A percentile compares a stretch with the other conserved stretches of the same genome.
Conservation (phyloP, 139 green algal species). For the Pseudopediastrum boryanum region DNA sequence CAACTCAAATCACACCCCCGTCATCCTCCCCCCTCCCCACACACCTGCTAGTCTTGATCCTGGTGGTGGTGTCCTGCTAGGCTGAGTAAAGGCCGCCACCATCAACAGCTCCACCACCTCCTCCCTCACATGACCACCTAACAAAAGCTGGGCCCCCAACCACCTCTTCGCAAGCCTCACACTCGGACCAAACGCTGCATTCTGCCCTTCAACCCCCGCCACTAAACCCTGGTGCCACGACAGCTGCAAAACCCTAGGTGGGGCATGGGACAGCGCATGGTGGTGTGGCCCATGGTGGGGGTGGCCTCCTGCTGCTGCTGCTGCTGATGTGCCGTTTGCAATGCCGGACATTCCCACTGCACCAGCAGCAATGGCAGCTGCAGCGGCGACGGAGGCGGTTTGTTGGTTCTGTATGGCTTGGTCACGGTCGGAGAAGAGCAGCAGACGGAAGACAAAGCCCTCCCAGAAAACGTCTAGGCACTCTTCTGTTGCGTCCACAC, state of each 20-base stretch:
- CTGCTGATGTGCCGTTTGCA: not conserved
- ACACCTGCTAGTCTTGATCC: not conserved
- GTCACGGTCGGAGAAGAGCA: slow-evolving; percentile 56
- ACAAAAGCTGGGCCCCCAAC: slow-evolving; percentile 68
- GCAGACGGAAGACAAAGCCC: slow-evolving; percentile 80
- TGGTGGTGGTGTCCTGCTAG: not conserved
- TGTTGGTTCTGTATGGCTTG: not conserved
- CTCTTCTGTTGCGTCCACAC: slow-evolving; percentile 54
- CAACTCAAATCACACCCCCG: not conserved
- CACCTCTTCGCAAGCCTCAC: slow-evolving; percentile 68
- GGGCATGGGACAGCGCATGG: slow-evolving; percentile 15
- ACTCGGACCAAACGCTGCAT: slow-evolving; percentile 62
- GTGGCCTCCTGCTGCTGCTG: slow-evolving; percentile 6
- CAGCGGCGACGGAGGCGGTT: slow-evolving; percentile 32
- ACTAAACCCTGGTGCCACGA: slow-evolving; percentile 75
- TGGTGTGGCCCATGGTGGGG: slow-evolving; percentile 1
- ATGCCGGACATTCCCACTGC: slow-evolving; percentile 18
- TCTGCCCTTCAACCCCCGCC: slow-evolving; percentile 38
- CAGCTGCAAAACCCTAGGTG: no score
- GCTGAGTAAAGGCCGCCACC: slow-evolving; percentile 22
- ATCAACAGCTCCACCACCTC: slow-evolving; percentile 75
- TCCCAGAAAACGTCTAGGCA: slow-evolving; percentile 75
- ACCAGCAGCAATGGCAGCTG: not conserved
- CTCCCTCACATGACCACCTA: slow-evolving; percentile 49
- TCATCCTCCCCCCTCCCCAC: not conserved